Conservation (phyloP, 2,329 filamentous ascomycete genomes). For the Paradendryphiella salina region DNA sequence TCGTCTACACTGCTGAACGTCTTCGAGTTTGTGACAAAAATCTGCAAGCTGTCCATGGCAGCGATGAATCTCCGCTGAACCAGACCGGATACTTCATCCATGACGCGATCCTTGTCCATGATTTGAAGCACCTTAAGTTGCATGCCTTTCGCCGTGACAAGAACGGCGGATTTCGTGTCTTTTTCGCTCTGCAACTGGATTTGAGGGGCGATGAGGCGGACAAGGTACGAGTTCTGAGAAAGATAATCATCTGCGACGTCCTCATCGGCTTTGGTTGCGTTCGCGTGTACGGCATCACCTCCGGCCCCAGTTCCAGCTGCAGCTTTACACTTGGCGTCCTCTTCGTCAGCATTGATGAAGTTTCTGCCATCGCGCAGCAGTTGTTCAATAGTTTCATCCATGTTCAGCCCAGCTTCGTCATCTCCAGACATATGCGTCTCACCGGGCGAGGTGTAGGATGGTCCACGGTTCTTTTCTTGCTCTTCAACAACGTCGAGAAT, state of each 20-base stretch:
- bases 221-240: constrained; percentile 89
- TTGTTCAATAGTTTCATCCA: constrained; percentile 84
- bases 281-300: constrained; percentile 19
- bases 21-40: constrained; percentile 95
- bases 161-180: constrained; percentile 92
- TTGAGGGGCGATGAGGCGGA: constrained; percentile 93
- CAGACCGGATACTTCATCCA: constrained; percentile 89
- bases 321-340: constrained; percentile 31
- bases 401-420: constrained; percentile 65
- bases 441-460: constrained; percentile 32
- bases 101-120: constrained; percentile 93
- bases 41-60: constrained; percentile 96
- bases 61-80: constrained; percentile 93
- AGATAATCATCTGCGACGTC: constrained; percentile 87
- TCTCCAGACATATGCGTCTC: constrained; percentile 48
- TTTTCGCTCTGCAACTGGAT: constrained; percentile 99
- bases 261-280: constrained; percentile 30
- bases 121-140: constrained; percentile 96
- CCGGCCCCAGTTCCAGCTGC: neutral
- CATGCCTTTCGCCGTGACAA: constrained; percentile 98
- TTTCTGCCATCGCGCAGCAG: constrained; percentile 82
- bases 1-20: constrained; percentile 79
- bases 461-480: constrained; percentile 67
- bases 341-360: constrained; percentile 74
- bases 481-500: constrained; percentile 97